phyloP scores from a whole-genome alignment of 257 asterid species.

The Scutellaria barbata region DNA sequence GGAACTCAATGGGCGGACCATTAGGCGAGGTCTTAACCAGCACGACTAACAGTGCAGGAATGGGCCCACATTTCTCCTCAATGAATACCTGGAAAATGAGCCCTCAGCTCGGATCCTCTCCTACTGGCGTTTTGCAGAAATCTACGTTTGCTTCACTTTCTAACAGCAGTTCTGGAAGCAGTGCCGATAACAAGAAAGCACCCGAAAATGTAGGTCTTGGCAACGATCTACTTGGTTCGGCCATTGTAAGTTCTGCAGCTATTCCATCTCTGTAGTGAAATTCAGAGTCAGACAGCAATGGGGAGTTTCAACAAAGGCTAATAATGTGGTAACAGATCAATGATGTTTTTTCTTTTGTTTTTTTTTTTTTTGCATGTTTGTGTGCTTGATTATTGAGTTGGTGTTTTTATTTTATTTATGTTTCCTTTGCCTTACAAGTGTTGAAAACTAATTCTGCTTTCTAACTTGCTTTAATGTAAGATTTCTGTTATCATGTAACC shows the following conservation, averaged over 20 bases:
- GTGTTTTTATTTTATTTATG: neutral
- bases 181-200: conserved; percentile 53
- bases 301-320: neutral
- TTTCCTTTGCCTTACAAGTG: conserved; percentile 15
- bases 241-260: conserved; percentile 47
- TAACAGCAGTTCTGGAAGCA: conserved; percentile 77
- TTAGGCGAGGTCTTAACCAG: conserved; percentile 81
- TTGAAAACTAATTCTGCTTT: conserved; percentile 25
- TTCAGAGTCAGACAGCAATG: no score
- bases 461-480: conserved; percentile 36
- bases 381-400: conserved; percentile 15
- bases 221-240: conserved; percentile 53
- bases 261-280: conserved; percentile 45
- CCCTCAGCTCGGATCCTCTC: conserved; percentile 65
- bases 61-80: conserved; percentile 32
- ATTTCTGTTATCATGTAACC: conserved; percentile 3
- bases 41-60: conserved; percentile 37
- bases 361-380: neutral
- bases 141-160: conserved; percentile 66
- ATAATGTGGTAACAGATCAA: neutral
- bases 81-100: conserved; percentile 47
- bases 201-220: conserved; percentile 42
- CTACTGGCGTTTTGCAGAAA: conserved; percentile 76
- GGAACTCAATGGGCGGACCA: conserved; percentile 77
- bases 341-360: neutral